Evolutionary conservation across 768 basidiomycete species (phyloP).

Genomic region (Russula griseocarnosa): DNA sequence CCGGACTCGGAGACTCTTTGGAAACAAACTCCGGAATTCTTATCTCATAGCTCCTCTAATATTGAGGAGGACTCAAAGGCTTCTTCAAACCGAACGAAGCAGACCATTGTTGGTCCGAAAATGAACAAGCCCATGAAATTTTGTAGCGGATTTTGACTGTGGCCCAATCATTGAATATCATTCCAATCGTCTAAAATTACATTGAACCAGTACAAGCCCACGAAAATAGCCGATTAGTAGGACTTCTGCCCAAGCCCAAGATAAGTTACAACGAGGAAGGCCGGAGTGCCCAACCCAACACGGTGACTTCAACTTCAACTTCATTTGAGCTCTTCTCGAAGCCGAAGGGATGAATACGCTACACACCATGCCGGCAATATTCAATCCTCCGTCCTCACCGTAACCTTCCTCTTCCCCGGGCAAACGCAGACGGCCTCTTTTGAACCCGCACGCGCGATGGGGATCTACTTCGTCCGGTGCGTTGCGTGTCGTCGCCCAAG

Average conservation of each 20-base stretch:
- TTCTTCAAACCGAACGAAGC: too few relatives aligned
- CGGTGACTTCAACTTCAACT: background rate
- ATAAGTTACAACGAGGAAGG: background rate
- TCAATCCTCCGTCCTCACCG: conserved; percentile 16
- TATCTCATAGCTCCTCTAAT: too few relatives aligned
- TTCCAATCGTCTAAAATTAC: background rate
- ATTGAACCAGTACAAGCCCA: conserved; percentile 16
- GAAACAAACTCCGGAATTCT: too few relatives aligned
- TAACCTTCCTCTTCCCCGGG: conserved; percentile 24
- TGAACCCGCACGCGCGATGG: conserved; percentile 12
- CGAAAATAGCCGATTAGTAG: background rate
- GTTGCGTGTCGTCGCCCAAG: conserved; percentile 5
- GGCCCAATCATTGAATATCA: background rate
- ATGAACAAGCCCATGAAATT: too few relatives aligned
- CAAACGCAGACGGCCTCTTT: conserved; percentile 16
- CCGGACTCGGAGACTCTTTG: too few relatives aligned
- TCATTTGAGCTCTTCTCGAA: background rate
- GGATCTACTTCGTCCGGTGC: conserved; percentile 4
- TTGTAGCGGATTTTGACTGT: too few relatives aligned
- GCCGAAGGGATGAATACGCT: background rate
- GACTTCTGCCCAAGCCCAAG: background rate
- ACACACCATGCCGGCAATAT: conserved; percentile 2
- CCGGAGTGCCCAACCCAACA: background rate
- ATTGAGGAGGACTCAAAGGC: too few relatives aligned
- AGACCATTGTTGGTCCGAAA: too few relatives aligned